These are phyloP conservation scores for Quercus lobata DNA, from an alignment of 331 rosid genomes.

Conservation along the genomic window DNA sequence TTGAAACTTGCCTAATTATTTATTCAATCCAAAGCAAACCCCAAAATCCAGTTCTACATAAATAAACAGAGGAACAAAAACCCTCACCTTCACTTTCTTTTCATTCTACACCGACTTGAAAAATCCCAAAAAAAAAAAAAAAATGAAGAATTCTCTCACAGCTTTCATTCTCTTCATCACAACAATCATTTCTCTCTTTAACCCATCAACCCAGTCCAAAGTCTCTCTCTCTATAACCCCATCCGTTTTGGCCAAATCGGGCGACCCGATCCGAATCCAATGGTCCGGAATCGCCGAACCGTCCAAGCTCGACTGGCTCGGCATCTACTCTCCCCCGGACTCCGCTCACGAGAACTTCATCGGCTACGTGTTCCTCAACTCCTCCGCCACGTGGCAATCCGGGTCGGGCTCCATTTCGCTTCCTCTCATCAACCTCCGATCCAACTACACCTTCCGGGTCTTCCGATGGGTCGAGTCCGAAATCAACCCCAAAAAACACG, in stretches of 20 bases:
- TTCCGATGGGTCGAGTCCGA: constrained; percentile 78
- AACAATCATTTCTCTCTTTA: background rate
- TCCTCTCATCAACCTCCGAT: constrained; percentile 72
- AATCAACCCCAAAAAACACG: constrained; percentile 46
- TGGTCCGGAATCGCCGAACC: constrained; percentile 74
- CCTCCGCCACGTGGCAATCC: constrained; percentile 53
- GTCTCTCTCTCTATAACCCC: constrained; percentile 39
- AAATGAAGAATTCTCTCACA: background rate
- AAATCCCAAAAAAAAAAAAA: background rate
- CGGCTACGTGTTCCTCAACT: constrained; percentile 71
- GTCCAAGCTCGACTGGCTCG: constrained; percentile 75
- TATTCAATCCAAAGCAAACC: background rate
- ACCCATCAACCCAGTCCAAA: constrained; percentile 31
- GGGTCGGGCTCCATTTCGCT: constrained; percentile 64
- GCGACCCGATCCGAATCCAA: constrained; percentile 42
- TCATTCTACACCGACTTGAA: background rate
- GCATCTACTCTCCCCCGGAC: constrained; percentile 74
- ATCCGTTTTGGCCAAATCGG: constrained; percentile 48
- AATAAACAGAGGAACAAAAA: no score
- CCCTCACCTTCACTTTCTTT: no score
- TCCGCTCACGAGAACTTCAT: constrained; percentile 57
- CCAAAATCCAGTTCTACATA: no score
- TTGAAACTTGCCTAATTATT: background rate
- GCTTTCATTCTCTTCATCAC: constrained; percentile 3
- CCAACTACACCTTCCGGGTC: constrained; percentile 72